Conservation (phyloP, 352 stramenopile genomes). For the Peronospora belbahrii region DNA sequence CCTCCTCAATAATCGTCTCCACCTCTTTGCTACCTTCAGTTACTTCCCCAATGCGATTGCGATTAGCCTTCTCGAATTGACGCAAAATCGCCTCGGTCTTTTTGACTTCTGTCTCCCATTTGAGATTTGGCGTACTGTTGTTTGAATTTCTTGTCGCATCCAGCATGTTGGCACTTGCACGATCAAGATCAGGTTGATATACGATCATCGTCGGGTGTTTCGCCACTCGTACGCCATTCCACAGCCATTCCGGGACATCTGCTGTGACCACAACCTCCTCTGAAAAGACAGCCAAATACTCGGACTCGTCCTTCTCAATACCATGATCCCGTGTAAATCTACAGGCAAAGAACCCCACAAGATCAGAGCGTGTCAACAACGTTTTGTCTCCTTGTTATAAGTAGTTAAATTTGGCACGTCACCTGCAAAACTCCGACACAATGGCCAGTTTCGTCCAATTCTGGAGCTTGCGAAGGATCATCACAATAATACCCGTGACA, state of each 20-base stretch:
- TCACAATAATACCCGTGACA: slow-evolving; percentile 82
- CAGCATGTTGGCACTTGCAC: slow-evolving; percentile 22
- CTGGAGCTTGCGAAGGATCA: slow-evolving; percentile 83
- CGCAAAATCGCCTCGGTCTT: slow-evolving; percentile 78
- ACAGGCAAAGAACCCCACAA: background rate
- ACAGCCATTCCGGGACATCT: slow-evolving; percentile 74
- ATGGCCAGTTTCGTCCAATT: slow-evolving; percentile 85
- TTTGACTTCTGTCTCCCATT: slow-evolving; percentile 75
- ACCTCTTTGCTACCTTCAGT: slow-evolving; percentile 46
- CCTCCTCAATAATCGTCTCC: slow-evolving; percentile 57
- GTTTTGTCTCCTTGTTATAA: background rate
- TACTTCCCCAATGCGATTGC: slow-evolving; percentile 48
- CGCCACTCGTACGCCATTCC: slow-evolving; percentile 71
- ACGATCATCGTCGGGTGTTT: slow-evolving; percentile 87
- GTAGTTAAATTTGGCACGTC: background rate
- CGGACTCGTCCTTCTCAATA: slow-evolving; percentile 84
- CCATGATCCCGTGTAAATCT: slow-evolving; percentile 80
- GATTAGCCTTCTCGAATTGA: slow-evolving; percentile 72
- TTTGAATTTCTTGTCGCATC: slow-evolving; percentile 31
- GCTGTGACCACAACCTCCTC: slow-evolving; percentile 76
- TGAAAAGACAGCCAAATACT: slow-evolving; percentile 74
- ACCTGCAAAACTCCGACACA: slow-evolving; percentile 76
- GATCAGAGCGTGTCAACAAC: background rate
- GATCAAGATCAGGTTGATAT: slow-evolving; percentile 63
- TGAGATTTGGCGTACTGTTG: slow-evolving; percentile 33